A percentile compares a stretch with the other conserved stretches of the same genome.
Evolutionary conservation across 2,329 filamentous ascomycete species (phyloP).

Genomic region (Coccinonectria pachysandricola): DNA sequence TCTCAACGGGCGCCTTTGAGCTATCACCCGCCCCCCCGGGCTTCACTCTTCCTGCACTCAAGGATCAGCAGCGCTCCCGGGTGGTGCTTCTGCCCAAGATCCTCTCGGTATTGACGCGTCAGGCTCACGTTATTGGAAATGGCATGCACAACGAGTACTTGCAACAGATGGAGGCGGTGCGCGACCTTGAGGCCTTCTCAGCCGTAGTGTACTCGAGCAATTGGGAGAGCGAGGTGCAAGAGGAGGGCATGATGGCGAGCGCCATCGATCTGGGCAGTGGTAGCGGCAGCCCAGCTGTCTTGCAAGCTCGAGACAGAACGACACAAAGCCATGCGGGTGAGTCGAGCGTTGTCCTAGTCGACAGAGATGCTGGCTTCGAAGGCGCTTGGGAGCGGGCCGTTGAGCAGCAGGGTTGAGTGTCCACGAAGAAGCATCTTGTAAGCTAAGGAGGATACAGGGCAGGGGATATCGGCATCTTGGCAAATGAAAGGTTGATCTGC

Average conservation of each 20-base stretch:
- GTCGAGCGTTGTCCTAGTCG: slow-evolving; percentile 46
- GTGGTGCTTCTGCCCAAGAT: slow-evolving; percentile 68
- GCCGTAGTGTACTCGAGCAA: slow-evolving; percentile 84
- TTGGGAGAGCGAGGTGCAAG: slow-evolving; percentile 56
- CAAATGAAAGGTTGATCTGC: too few species aligned
- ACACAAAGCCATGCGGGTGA: slow-evolving; percentile 25
- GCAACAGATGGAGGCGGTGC: slow-evolving; percentile 64
- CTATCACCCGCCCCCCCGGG: slow-evolving; percentile 20
- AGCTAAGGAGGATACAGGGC: too few species aligned
- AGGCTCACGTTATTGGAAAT: slow-evolving; percentile 81
- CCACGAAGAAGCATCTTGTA: too few species aligned
- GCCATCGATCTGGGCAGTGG: slow-evolving; percentile 28
- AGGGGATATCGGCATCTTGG: too few species aligned
- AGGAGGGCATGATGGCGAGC: slow-evolving; percentile 33
- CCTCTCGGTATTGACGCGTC: slow-evolving; percentile 78
- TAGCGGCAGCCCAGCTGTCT: too few species aligned
- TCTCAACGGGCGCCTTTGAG: slow-evolving; percentile 71
- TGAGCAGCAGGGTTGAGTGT: slow-evolving; percentile 19
- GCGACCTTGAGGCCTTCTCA: slow-evolving; percentile 71
- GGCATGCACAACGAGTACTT: slow-evolving; percentile 64
- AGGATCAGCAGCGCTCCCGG: slow-evolving; percentile 48
- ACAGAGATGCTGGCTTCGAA: slow-evolving; percentile 46
- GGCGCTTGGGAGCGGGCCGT: slow-evolving; percentile 58
- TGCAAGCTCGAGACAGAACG: too few species aligned
- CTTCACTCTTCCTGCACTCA: slow-evolving; percentile 38